Evolutionary conservation across 306 rosid genomes (phyloP).

Genomic region (Corylus heterophylla): DNA sequence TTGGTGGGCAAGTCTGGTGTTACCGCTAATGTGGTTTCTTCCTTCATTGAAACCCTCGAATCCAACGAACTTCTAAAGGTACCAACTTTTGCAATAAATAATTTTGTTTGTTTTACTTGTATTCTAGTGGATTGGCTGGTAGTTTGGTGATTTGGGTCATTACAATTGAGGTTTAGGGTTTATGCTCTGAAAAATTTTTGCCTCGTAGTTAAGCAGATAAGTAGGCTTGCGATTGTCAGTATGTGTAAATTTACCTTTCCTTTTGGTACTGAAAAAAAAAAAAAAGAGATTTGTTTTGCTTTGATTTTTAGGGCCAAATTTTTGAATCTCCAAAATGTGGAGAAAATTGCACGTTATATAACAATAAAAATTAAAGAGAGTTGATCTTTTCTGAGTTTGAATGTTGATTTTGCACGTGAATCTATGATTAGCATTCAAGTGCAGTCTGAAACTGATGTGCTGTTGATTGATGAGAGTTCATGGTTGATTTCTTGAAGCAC

Average conservation of each 20-base stretch:
- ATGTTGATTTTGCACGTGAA: not conserved
- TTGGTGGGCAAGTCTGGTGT: constrained; percentile 90
- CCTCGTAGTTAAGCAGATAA: not conserved
- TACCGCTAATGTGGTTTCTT: constrained; percentile 61
- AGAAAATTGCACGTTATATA: not conserved
- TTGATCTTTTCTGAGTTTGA: not conserved
- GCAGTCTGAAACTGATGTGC: not conserved
- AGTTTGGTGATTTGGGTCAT: not conserved
- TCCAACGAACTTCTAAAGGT: constrained; percentile 96
- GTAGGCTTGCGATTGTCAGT: not conserved
- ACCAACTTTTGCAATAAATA: not conserved
- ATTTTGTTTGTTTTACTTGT: not conserved
- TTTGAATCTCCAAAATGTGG: not conserved
- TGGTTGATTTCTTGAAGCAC: not conserved
- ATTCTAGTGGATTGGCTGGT: not conserved
- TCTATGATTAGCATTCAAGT: not conserved
- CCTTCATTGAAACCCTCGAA: constrained; percentile 85
- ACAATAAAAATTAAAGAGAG: not conserved
- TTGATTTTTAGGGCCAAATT: not conserved
- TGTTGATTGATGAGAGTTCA: not conserved
- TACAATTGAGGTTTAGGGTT: not conserved
- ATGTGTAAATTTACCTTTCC: not conserved
- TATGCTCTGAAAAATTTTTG: not conserved
- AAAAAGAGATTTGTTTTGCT: not conserved
- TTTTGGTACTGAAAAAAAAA: not conserved